These are phyloP conservation scores for Shiraia sp. DNA, from an alignment of 2,329 filamentous ascomycete species.

Conservation along the genomic window DNA sequence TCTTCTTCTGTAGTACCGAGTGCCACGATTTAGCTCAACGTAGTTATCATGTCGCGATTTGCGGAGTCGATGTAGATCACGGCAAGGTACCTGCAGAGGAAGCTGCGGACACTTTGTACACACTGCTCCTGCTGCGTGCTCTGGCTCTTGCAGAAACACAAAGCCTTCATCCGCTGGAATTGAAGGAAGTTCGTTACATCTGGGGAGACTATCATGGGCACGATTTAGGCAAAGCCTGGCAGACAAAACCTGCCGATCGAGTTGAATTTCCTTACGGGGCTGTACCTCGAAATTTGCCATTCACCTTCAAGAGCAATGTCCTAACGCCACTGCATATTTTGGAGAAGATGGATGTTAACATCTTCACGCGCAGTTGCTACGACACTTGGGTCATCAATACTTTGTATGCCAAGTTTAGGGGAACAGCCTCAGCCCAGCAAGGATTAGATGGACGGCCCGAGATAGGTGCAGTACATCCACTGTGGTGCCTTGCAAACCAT, in stretches of 20 bases:
- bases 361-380: slow-evolving; percentile 64
- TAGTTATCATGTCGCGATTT: slow-evolving; percentile 63
- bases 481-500: slow-evolving; percentile 97
- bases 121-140: slow-evolving; percentile 61
- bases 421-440: slow-evolving; percentile 79
- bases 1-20: slow-evolving; percentile 62
- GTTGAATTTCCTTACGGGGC: slow-evolving; percentile 24
- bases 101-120: slow-evolving; percentile 64
- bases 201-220: slow-evolving; percentile 63
- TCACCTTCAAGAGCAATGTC: slow-evolving; percentile 77
- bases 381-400: slow-evolving; percentile 89
- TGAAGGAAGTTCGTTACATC: slow-evolving; percentile 65
- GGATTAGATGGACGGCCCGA: slow-evolving; percentile 78
- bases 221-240: slow-evolving; percentile 26
- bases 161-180: slow-evolving; percentile 60
- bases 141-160: slow-evolving; percentile 66
- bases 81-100: slow-evolving; percentile 59
- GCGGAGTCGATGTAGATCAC: slow-evolving; percentile 59
- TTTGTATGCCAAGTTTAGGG: slow-evolving; percentile 88
- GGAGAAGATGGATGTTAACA: slow-evolving; percentile 82
- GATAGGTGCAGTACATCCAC: slow-evolving; percentile 88
- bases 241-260: slow-evolving; percentile 15
- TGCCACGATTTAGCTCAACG: slow-evolving; percentile 61
- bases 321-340: slow-evolving; percentile 75
- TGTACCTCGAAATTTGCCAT: slow-evolving; percentile 67